A percentile compares a stretch with the other conserved stretches of the same genome.
Evolutionary conservation across 2,329 filamentous ascomycete species (phyloP).

Genomic region (Neonectria coccinea): DNA sequence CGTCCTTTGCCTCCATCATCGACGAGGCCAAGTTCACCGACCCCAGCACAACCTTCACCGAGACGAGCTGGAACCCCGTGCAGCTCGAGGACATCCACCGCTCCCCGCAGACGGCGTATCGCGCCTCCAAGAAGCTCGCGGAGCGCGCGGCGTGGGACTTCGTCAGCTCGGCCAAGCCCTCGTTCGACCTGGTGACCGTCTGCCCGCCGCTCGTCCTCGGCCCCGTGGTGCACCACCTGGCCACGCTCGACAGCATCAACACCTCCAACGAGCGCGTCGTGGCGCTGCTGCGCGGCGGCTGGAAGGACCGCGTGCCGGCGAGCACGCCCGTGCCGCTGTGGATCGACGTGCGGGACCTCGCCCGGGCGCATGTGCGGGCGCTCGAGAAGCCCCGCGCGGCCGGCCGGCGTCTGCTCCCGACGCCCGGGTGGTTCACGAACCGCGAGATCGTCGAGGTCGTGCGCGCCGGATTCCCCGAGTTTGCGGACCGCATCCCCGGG

Average conservation of each 20-base stretch:
- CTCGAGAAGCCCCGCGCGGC: slow-evolving; percentile 61
- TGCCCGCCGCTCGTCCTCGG: slow-evolving; percentile 68
- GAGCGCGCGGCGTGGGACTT: slow-evolving; percentile 68
- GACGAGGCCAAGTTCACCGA: slow-evolving; percentile 53
- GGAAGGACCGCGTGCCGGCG: slow-evolving; percentile 58
- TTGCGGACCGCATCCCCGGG: slow-evolving; percentile 59
- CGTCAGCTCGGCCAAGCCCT: slow-evolving; percentile 55
- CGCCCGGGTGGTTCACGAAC: slow-evolving; percentile 61
- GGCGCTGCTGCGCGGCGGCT: slow-evolving; percentile 61
- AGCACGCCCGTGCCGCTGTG: slow-evolving; percentile 58
- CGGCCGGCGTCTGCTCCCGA: slow-evolving; percentile 64
- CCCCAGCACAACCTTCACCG: slow-evolving; percentile 57
- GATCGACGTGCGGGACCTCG: slow-evolving; percentile 69
- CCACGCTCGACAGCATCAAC: slow-evolving; percentile 61
- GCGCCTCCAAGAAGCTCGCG: slow-evolving; percentile 66
- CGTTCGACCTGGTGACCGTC: slow-evolving; percentile 65
- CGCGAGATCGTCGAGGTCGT: slow-evolving; percentile 58
- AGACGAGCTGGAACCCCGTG: slow-evolving; percentile 66
- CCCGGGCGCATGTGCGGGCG: slow-evolving; percentile 64
- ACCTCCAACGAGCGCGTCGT: slow-evolving; percentile 66
- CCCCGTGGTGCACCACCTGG: slow-evolving; percentile 62
- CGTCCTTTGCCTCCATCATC: slow-evolving; percentile 66
- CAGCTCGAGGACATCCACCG: slow-evolving; percentile 58
- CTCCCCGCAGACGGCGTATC: slow-evolving; percentile 60
- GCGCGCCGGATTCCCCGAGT: slow-evolving; percentile 62